phyloP scores from a whole-genome alignment of 2,329 filamentous ascomycete species.

The Cryphonectria radicalis region DNA sequence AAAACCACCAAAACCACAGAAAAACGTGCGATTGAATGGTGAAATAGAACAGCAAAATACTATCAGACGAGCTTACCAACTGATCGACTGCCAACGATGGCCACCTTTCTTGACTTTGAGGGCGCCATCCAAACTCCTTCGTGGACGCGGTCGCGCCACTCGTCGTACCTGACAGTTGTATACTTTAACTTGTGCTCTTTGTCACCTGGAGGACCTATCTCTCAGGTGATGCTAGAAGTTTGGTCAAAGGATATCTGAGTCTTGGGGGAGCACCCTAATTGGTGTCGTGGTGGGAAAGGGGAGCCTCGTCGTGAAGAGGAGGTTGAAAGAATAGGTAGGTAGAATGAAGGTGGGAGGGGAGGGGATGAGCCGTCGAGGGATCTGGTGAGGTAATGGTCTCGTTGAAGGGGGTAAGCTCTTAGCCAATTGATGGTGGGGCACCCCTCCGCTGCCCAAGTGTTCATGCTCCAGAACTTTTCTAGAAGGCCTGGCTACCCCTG shows the following conservation, averaged over 20 bases:
- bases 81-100: conserved; percentile 92
- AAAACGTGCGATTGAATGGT: neutral
- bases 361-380: neutral
- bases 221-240: neutral
- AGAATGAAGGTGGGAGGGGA: neutral
- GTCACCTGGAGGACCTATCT: conserved; percentile 16
- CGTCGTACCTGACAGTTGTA: conserved; percentile 10
- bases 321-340: neutral
- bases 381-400: conserved; percentile 7
- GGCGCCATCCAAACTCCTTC: conserved; percentile 47
- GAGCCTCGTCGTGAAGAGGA: neutral
- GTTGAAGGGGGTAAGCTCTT: conserved; percentile 8
- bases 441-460: conserved; percentile 7
- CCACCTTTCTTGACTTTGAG: conserved; percentile 90
- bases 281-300: neutral
- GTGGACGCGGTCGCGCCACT: conserved; percentile 13
- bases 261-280: neutral
- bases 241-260: neutral
- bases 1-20: neutral
- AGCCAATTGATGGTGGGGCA: conserved; percentile 13
- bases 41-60: neutral
- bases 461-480: conserved; percentile 19
- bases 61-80: conserved; percentile 58
- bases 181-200: conserved; percentile 9
- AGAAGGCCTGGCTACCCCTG: conserved; percentile 17